Conservation (phyloP, 371 early-diverging fungal species). For the Sporodiniella umbellata region DNA sequence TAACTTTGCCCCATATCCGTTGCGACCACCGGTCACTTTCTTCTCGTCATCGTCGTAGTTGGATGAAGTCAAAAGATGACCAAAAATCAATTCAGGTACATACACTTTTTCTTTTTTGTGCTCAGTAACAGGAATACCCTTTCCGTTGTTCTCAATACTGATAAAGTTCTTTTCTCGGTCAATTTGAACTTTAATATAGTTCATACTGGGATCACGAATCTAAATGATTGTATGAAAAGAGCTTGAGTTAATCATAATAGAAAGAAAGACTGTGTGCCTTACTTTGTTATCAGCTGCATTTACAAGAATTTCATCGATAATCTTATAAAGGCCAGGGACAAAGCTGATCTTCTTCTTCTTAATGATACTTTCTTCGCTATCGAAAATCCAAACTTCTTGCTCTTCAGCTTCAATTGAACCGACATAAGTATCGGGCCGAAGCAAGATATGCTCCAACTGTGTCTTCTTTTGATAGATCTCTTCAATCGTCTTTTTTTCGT, state of each 20-base stretch:
- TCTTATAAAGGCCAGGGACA: constrained; percentile 99
- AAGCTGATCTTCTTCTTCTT: constrained; percentile 72
- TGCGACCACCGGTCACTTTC: constrained; percentile 99
- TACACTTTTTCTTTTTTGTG: constrained; percentile 95
- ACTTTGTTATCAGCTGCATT: constrained; percentile 97
- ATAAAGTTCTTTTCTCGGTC: constrained; percentile 80
- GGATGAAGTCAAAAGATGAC: constrained; percentile 97
- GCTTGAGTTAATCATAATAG: neutral
- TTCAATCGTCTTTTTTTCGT: constrained; percentile 66
- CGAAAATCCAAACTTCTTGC: constrained; percentile 88
- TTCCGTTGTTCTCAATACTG: constrained; percentile 96
- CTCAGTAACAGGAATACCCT: constrained; percentile 97
- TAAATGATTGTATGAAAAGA: constrained; percentile 20
- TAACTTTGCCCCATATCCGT: constrained; percentile 99
- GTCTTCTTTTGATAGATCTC: constrained; percentile 99
- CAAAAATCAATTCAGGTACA: constrained; percentile 99
- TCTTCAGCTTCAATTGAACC: constrained; percentile 93
- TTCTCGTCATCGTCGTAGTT: constrained; percentile 99
- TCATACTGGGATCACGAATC: constrained; percentile 94
- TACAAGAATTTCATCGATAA: constrained; percentile 99
- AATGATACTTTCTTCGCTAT: constrained; percentile 64
- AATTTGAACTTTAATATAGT: constrained; percentile 89
- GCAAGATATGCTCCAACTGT: constrained; percentile 97
- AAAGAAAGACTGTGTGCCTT: constrained; percentile 3
- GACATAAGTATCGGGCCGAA: constrained; percentile 99